Percentiles rank a stretch among this genome's conserved stretches.
Evolutionary conservation across 208 protist species (phyloP).

Genomic region (Crithidia sp.): DNA sequence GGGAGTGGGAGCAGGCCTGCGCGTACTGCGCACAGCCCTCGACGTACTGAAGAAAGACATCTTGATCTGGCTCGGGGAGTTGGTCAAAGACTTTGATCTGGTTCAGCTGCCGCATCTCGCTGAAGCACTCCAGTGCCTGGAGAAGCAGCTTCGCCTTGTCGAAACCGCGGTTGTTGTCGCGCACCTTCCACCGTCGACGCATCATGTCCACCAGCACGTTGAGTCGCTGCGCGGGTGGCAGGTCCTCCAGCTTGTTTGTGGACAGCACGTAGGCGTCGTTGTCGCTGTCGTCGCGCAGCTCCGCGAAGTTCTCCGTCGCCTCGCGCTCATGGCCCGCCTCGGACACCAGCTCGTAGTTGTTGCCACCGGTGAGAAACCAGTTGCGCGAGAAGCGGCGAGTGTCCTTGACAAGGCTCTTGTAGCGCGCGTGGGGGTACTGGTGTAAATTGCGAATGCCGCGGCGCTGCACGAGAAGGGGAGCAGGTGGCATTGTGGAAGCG

Average conservation of each 20-base stretch:
- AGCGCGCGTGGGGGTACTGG: constrained; percentile 83
- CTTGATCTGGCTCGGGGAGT: constrained; percentile 79
- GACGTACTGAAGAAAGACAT: constrained; percentile 89
- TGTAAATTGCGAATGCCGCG: constrained; percentile 85
- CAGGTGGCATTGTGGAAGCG: background rate
- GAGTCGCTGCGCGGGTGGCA: constrained; percentile 72
- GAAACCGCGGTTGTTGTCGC: constrained; percentile 83
- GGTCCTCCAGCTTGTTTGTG: constrained; percentile 74
- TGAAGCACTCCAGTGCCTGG: constrained; percentile 89
- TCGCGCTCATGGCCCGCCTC: constrained; percentile 87
- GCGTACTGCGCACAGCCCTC: constrained; percentile 77
- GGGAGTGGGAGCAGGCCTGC: constrained; percentile 82
- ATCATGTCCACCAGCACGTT: constrained; percentile 77
- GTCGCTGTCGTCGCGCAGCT: constrained; percentile 72
- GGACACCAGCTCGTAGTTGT: constrained; percentile 89
- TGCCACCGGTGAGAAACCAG: constrained; percentile 83
- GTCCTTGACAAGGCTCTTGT: constrained; percentile 91
- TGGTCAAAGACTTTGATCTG: constrained; percentile 69
- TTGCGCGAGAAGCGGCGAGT: constrained; percentile 73
- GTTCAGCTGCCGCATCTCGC: constrained; percentile 72
- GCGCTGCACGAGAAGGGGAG: constrained; percentile 47
- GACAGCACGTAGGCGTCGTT: constrained; percentile 78
- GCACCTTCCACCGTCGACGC: constrained; percentile 77
- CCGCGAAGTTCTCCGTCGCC: constrained; percentile 84
- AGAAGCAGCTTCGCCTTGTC: constrained; percentile 88